Conservation (phyloP, 768 basidiomycete species). For the Rhodotorula toruloides region DNA sequence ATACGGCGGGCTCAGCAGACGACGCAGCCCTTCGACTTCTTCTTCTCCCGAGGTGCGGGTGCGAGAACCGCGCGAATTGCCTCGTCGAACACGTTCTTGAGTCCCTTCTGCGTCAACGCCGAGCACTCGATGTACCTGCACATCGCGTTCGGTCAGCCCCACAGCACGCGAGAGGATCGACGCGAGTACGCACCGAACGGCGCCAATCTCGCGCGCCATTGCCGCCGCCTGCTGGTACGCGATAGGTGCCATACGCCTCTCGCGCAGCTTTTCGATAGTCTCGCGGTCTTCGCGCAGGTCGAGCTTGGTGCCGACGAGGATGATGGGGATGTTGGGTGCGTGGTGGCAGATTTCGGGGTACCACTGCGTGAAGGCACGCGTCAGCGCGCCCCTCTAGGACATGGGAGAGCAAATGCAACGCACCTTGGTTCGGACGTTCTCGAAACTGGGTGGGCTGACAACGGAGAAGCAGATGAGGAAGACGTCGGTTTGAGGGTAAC, state of each 20-base stretch:
- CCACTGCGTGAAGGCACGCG: conserved; percentile 57
- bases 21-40: conserved; percentile 49
- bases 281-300: conserved; percentile 92
- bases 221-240: conserved; percentile 82
- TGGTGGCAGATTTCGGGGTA: conserved; percentile 96
- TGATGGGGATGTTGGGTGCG: conserved; percentile 84
- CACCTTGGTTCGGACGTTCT: conserved; percentile 97
- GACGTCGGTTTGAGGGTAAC: conserved; percentile 98
- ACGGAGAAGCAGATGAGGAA: conserved; percentile 99
- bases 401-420: conserved; percentile 39
- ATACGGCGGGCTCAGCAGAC: conserved; percentile 41
- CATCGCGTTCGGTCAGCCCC: too few relatives aligned
- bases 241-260: conserved; percentile 94
- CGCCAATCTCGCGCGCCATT: conserved; percentile 89
- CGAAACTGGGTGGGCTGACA: conserved; percentile 94
- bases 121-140: conserved; percentile 78
- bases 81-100: conserved; percentile 99
- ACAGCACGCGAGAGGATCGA: background rate
- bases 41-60: conserved; percentile 44
- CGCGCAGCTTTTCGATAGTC: conserved; percentile 86
- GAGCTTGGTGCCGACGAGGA: conserved; percentile 93
- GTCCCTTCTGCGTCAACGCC: conserved; percentile 91
- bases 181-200: conserved; percentile 60
- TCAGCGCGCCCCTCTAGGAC: background rate
- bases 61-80: conserved; percentile 83